Percentiles rank a stretch among this genome's conserved stretches.
These are phyloP conservation scores for Rosellinia necatrix DNA, from an alignment of 2,329 filamentous ascomycete species.

Conservation along the genomic window DNA sequence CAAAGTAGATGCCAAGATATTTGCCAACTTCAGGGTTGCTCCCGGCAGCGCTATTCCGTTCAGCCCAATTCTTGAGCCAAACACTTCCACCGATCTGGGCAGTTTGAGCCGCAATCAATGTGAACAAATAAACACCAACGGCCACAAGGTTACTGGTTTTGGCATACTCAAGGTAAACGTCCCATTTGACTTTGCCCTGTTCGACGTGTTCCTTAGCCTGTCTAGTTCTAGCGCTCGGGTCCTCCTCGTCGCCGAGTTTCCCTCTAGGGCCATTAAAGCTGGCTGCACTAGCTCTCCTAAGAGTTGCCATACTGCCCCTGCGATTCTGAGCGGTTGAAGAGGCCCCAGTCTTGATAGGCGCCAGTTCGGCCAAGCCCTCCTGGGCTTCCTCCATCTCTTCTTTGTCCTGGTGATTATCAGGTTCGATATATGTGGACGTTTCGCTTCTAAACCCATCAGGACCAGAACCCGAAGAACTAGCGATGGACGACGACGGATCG, in stretches of 20 bases:
- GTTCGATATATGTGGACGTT: conserved; percentile 61
- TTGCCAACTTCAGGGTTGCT: conserved; percentile 79
- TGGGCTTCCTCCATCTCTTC: conserved; percentile 77
- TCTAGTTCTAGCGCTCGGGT: conserved; percentile 74
- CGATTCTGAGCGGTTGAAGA: conserved; percentile 58
- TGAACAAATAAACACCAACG: conserved; percentile 77
- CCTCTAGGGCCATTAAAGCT: conserved; percentile 87
- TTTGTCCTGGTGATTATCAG: conserved; percentile 58
- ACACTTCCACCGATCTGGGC: conserved; percentile 82
- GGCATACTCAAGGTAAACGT: conserved; percentile 91
- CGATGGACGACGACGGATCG: conserved; percentile 43
- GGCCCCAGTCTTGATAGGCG: conserved; percentile 67
- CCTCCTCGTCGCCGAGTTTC: conserved; percentile 83
- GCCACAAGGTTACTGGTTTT: conserved; percentile 90
- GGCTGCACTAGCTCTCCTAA: conserved; percentile 88
- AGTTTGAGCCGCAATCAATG: conserved; percentile 79
- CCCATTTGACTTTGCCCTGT: conserved; percentile 98
- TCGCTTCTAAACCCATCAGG: conserved; percentile 58
- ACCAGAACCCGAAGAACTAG: conserved; percentile 38
- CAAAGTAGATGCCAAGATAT: conserved; percentile 95
- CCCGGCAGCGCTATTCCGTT: conserved; percentile 70
- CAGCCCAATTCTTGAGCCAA: conserved; percentile 94
- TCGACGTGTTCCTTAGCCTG: conserved; percentile 88
- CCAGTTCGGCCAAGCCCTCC: conserved; percentile 75
- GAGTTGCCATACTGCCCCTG: conserved; percentile 74